These are phyloP conservation scores for Scutellaria baicalensis DNA, from an alignment of 257 asterid species.

Conservation along the genomic window DNA sequence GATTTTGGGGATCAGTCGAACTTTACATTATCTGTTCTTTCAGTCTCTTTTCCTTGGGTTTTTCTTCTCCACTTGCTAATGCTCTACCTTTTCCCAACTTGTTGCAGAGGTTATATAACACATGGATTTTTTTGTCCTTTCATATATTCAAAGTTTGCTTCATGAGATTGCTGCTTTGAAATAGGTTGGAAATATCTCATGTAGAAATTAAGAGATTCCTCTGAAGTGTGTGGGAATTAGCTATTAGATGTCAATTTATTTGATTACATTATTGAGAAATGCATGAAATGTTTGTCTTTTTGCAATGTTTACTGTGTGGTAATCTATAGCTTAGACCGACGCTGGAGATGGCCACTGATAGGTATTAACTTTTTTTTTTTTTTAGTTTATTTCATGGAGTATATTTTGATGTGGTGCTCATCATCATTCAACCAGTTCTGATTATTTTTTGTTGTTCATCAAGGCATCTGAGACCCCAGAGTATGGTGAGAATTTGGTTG, in stretches of 20 bases:
- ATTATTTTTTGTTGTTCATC: conserved; percentile 11
- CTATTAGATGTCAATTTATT: no score
- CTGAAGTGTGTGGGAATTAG: no score
- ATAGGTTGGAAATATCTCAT: neutral
- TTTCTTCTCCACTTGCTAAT: neutral
- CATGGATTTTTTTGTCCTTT: neutral
- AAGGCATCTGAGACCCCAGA: conserved; percentile 47
- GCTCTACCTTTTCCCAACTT: neutral
- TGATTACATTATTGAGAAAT: no score
- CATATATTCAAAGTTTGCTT: neutral
- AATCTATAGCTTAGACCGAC: no score
- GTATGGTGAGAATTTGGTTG: conserved; percentile 56
- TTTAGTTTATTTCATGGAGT: neutral
- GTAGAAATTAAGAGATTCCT: neutral
- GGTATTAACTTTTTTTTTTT: no score
- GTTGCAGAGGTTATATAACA: neutral
- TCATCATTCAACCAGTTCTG: neutral
- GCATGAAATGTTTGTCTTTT: no score
- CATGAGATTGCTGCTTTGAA: neutral
- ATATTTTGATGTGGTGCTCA: neutral
- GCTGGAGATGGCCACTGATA: no score
- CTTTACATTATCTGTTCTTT: neutral
- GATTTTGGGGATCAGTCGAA: neutral
- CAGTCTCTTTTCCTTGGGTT: neutral
- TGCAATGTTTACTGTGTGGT: no score